Evolutionary conservation across 805 yeast genomes (phyloP), one percentile per base, ranked within the genome.

Genomic region (Ascoidea asiatica): DNA sequence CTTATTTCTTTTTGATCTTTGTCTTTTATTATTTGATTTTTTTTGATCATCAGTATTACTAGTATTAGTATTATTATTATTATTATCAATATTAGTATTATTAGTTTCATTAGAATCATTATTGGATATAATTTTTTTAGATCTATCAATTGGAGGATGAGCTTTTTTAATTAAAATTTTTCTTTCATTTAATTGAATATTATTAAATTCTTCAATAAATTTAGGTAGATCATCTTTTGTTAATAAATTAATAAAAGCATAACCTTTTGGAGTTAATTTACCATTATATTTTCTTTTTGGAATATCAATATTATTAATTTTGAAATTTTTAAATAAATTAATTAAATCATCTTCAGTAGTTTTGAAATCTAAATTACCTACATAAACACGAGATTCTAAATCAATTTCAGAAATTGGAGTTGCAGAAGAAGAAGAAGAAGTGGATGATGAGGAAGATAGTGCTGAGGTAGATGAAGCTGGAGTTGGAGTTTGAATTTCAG

Each of bases 331-430:
- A 55, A 77, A 77, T 51, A 73, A 66, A 39, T 64, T 69, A 44
- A 66, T 66, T 48, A 78, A 57, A 49, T 78, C 79, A 5, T 69
- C 70, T 57, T 79, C 80, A 38, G 73, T 66, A 23, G 70, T 69
- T 48, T 72, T 72, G 46, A 84, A 87, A 46, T 79, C 84, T 47
- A 77, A 66, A 52, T 75, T 78, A 47, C 78, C 76, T 47, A 83
- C 69, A 50, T 78, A 75, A 37, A 83, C 65, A 52, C 81, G 81
- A 50, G 79, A 65, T 50, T 62, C 43, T 22, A 48, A 45, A 29
- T 44, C 41, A 33, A 49, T 41, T 15, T 42, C 42, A n/a, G 37
- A 20, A 11, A 11, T 22, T 21, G 18, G n/a, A 17, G 33, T 13
- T 17, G 19, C 18, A 6, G 42, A 29, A 23, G 19, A 6, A 4